Conservation (phyloP, 176 grass and related monocot genomes). For the Eremochloa ophiuroides region DNA sequence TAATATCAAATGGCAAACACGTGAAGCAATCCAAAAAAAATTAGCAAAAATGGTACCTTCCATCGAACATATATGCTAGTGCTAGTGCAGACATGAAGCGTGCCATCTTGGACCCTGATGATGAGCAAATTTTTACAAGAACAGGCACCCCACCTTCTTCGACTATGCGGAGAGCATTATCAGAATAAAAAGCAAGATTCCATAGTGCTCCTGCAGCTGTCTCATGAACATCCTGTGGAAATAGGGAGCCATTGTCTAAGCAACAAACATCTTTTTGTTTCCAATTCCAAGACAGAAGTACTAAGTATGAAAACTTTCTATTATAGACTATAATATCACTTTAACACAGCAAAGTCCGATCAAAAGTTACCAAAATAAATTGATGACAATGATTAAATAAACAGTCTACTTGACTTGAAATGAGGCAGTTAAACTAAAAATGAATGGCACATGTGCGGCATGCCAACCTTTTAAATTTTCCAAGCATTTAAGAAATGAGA, state of each 20-base stretch:
- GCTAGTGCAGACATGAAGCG: slow-evolving; percentile 99
- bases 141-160: slow-evolving; percentile 96
- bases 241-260: not conserved
- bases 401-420: slow-evolving; percentile 7
- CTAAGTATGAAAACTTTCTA: slow-evolving; percentile 2
- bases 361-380: slow-evolving; percentile 13
- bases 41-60: slow-evolving; percentile 54
- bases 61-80: slow-evolving; percentile 99
- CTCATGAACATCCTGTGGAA: slow-evolving; percentile 94
- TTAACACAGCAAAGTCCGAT: not conserved
- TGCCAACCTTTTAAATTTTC: not conserved
- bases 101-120: slow-evolving; percentile 94
- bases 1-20: slow-evolving; percentile 4
- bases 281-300: not conserved
- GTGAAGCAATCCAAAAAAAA: not conserved
- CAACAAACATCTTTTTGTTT: not conserved
- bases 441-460: not conserved
- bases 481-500: not conserved
- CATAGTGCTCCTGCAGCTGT: slow-evolving; percentile 99
- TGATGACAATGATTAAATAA: not conserved
- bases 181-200: slow-evolving; percentile 98
- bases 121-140: slow-evolving; percentile 87
- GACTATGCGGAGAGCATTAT: slow-evolving; percentile 88
- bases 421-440: slow-evolving; percentile 3
- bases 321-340: not conserved